Evolutionary conservation across 2,329 filamentous ascomycete species (phyloP).

Genomic region (Paramyrothecium roridum): DNA sequence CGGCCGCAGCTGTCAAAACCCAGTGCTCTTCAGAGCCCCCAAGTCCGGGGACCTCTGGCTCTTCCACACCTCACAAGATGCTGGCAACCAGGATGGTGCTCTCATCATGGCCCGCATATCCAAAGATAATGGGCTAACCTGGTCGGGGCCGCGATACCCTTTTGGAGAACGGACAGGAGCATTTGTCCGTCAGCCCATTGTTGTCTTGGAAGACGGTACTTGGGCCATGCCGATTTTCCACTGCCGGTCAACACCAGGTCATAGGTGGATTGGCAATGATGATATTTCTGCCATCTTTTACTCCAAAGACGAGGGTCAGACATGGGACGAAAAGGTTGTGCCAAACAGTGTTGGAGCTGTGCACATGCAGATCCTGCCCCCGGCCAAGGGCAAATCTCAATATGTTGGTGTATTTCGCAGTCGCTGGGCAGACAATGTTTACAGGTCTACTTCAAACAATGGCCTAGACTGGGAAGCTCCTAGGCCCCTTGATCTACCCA

Average conservation of each 20-base stretch:
- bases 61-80: slow-evolving; percentile 40
- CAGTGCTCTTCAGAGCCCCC: slow-evolving; percentile 35
- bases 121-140: slow-evolving; percentile 28
- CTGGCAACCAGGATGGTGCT: slow-evolving; percentile 39
- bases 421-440: slow-evolving; percentile 40
- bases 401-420: slow-evolving; percentile 38
- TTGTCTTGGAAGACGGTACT: slow-evolving; percentile 28
- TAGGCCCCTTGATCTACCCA: slow-evolving; percentile 30
- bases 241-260: slow-evolving; percentile 34
- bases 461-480: slow-evolving; percentile 35
- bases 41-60: slow-evolving; percentile 32
- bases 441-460: slow-evolving; percentile 34
- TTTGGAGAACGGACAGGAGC: slow-evolving; percentile 30
- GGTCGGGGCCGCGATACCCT: slow-evolving; percentile 27
- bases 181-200: slow-evolving; percentile 38
- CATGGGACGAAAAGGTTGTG: slow-evolving; percentile 34
- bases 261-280: slow-evolving; percentile 40
- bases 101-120: slow-evolving; percentile 33
- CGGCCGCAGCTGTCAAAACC: slow-evolving; percentile 41
- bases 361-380: slow-evolving; percentile 38
- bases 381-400: slow-evolving; percentile 11
- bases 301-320: slow-evolving; percentile 31
- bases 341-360: slow-evolving; percentile 34
- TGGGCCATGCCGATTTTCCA: slow-evolving; percentile 41
- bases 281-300: slow-evolving; percentile 36